phyloP scores from a whole-genome alignment of 2,329 filamentous ascomycete species.

The Ophiostoma pallidulum region DNA sequence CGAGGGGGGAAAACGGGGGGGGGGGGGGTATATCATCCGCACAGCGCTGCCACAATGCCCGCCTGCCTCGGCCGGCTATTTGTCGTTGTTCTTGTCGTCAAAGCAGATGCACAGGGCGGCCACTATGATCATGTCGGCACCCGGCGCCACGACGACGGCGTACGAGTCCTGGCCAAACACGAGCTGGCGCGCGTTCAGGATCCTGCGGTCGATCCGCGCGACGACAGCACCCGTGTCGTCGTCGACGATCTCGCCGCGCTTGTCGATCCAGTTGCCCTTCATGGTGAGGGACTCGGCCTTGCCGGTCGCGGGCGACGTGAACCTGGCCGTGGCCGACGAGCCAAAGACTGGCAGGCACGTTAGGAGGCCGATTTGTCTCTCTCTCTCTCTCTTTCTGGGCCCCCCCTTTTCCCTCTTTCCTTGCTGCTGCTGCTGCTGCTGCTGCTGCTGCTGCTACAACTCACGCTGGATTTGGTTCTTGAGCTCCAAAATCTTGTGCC shows the following conservation, averaged over 20 bases:
- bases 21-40: too few species aligned
- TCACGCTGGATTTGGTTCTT: constrained; percentile 43
- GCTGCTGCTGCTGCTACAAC: too few species aligned
- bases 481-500: constrained; percentile 43
- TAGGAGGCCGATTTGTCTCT: too few species aligned
- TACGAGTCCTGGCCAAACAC: constrained; percentile 57
- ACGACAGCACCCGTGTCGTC: constrained; percentile 40
- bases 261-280: constrained; percentile 53
- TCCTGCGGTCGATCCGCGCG: constrained; percentile 49
- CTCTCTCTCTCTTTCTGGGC: too few species aligned
- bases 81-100: constrained; percentile 54
- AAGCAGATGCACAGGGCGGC: constrained; percentile 58
- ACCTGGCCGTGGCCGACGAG: constrained; percentile 47
- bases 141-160: constrained; percentile 51
- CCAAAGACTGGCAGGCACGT: constrained; percentile 32
- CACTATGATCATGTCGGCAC: constrained; percentile 56
- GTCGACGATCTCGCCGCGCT: constrained; percentile 47
- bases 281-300: constrained; percentile 40
- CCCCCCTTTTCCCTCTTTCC: too few species aligned
- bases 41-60: too few species aligned
- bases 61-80: constrained; percentile 4
- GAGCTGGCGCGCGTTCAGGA: constrained; percentile 48
- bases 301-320: constrained; percentile 39
- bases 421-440: too few species aligned
- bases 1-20: too few species aligned